Evolutionary conservation across 768 basidiomycete genomes (phyloP), one percentile per base, ranked within the genome.

Genomic region (Macrolepiota albuminosa): DNA sequence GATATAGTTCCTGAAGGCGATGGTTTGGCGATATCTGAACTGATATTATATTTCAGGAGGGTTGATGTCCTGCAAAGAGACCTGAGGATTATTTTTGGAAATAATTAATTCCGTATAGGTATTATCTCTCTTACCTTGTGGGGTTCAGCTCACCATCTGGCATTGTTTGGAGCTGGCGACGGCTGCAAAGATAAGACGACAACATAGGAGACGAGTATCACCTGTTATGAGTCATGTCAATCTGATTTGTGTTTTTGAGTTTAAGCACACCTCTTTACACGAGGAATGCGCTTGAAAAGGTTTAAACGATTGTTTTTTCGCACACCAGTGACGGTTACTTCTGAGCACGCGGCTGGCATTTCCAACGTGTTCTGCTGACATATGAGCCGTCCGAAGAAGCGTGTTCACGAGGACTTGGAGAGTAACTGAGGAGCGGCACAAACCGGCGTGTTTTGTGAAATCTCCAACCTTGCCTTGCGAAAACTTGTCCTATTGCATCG

Each of bases 241-340:
- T 31, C n/a, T 3, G n/a, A 43, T 21, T 39, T 31, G 37, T 40
- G 18, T 39, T 40, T 1, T 40, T 33, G 42, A 33, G 54, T 45
- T 45, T 34, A 9, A 57, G 43, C 58, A 18, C 3, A 69, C 69
- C 67, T 70, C 70, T 64, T 71, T 70, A 66, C 71, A 70, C 18
- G 63, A 62, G 21, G 59, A 61, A 64, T 68, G 68, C 13, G 66
- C 66, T 52, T 67, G 65, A 49, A 69, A 71, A n/a, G 64, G 60
- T 60, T 67, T 67, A 53, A 61, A 24, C 21, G 62, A 63, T 57
- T 70, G 66, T 57, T 68, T 67, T 61, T 71, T 70, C 39, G 61
- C 57, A 56, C 70, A 70, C 70, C 68, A 72, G 51, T 71, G 70
- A 61, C 70, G 72, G 24, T 60, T 49, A 51, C 29, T 71, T 69